Conservation (phyloP, 495 filamentous ascomycete species). For the Penicillium coffeae region DNA sequence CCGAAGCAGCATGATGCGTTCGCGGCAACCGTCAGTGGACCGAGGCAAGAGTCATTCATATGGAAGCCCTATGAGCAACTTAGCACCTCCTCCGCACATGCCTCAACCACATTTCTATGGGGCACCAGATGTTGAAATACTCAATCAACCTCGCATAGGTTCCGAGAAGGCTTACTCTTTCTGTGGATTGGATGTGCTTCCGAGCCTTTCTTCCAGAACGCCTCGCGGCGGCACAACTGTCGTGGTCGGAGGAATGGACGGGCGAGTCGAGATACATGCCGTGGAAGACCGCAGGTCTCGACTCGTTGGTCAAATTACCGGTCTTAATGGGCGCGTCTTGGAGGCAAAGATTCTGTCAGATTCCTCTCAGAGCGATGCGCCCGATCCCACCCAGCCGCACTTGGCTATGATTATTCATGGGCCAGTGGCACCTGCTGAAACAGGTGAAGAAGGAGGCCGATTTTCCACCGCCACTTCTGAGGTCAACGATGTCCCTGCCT, state of each 20-base stretch:
- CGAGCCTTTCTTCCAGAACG: constrained; percentile 43
- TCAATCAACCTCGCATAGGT: constrained; percentile 19
- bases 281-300: constrained; percentile 65
- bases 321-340: constrained; percentile 74
- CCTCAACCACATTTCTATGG: constrained; percentile 71
- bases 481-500: constrained; percentile 32
- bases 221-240: constrained; percentile 59
- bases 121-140: constrained; percentile 51
- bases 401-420: constrained; percentile 76
- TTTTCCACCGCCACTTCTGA: constrained; percentile 37
- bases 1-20: constrained; percentile 29
- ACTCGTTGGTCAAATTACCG: constrained; percentile 61
- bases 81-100: constrained; percentile 76
- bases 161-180: constrained; percentile 65
- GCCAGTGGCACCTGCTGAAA: constrained; percentile 46
- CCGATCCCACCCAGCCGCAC: constrained; percentile 52
- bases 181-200: constrained; percentile 74
- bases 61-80: constrained; percentile 35
- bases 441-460: constrained; percentile 33
- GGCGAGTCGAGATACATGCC: constrained; percentile 65
- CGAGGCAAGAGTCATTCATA: constrained; percentile 44
- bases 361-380: constrained; percentile 40
- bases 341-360: constrained; percentile 74
- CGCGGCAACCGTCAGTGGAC: constrained; percentile 40
- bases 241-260: constrained; percentile 70